phyloP scores from a whole-genome alignment of 148 eudicot species.

The Camellia granthamiana region DNA sequence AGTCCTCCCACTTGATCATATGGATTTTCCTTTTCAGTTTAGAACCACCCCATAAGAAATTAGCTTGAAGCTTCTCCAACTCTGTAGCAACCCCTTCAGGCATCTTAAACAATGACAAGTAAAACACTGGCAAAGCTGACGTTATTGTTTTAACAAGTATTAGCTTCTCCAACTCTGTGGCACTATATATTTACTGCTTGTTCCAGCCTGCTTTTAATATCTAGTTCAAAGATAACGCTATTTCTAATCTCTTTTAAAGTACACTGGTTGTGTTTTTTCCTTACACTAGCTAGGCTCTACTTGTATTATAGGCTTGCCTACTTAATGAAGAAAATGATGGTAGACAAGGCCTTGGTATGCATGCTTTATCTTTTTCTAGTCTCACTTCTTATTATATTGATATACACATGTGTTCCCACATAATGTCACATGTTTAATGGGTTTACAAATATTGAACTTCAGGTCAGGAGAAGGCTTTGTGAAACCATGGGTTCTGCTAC shows the following conservation, averaged over 20 bases:
- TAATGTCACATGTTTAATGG: not conserved
- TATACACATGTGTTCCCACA: not conserved
- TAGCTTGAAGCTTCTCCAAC: too few species aligned
- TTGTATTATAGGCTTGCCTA: slow-evolving; percentile 79
- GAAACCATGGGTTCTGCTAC: slow-evolving; percentile 99
- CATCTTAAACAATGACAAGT: too few species aligned
- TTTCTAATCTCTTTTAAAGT: not conserved
- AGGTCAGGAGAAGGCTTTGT: slow-evolving; percentile 98
- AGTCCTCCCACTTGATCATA: too few species aligned
- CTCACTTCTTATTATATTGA: not conserved
- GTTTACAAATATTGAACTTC: slow-evolving; percentile 19
- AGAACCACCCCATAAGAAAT: too few species aligned
- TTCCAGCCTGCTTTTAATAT: not conserved
- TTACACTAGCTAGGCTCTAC: not conserved
- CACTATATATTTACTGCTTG: not conserved
- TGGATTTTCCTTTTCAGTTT: too few species aligned
- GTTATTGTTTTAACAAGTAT: too few species aligned
- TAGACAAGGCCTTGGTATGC: slow-evolving; percentile 93
- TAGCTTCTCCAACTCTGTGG: not conserved
- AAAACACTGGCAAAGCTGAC: too few species aligned
- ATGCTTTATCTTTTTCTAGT: not conserved
- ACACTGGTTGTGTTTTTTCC: not conserved
- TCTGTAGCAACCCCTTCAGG: too few species aligned
- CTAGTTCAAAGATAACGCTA: not conserved
- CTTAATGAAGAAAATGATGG: slow-evolving; percentile 98